Conservation (phyloP, 371 early-diverging fungal species). For the Mortierella sp. region DNA sequence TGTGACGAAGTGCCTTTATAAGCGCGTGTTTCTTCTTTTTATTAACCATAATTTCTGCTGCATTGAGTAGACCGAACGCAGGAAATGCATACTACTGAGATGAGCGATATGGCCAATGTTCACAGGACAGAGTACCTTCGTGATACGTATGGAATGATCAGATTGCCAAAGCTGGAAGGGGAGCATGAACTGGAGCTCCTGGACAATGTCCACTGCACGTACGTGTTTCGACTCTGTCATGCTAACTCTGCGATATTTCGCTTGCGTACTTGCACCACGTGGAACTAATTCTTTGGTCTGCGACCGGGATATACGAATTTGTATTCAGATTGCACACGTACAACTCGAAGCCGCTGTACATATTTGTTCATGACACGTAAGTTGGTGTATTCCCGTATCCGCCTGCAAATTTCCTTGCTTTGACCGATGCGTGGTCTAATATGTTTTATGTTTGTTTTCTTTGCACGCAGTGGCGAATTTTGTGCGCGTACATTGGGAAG, state of each 20-base stretch:
- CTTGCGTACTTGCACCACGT: too few species aligned
- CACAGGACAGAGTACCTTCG: conserved; percentile 25
- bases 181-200: conserved; percentile 25
- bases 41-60: not conserved
- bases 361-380: conserved; percentile 53
- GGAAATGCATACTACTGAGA: not conserved
- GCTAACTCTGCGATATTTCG: too few species aligned
- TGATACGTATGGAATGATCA: conserved; percentile 40
- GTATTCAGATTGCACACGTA: conserved; percentile 18
- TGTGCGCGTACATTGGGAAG: conserved; percentile 24
- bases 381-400: too few species aligned
- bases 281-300: too few species aligned
- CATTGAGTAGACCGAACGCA: conserved; percentile 7
- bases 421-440: too few species aligned
- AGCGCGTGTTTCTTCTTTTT: not conserved
- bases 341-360: conserved; percentile 41
- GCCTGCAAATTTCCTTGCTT: too few species aligned
- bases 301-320: too few species aligned
- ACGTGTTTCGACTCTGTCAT: too few species aligned
- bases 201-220: conserved; percentile 53
- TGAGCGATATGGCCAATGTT: conserved; percentile 20
- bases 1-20: too few species aligned
- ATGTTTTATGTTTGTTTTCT: not conserved
- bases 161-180: conserved; percentile 33
- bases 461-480: conserved; percentile 36